Base-by-base conservation (phyloP, 257 asterid genomes). In the Nicotiana tabacum region DNA sequence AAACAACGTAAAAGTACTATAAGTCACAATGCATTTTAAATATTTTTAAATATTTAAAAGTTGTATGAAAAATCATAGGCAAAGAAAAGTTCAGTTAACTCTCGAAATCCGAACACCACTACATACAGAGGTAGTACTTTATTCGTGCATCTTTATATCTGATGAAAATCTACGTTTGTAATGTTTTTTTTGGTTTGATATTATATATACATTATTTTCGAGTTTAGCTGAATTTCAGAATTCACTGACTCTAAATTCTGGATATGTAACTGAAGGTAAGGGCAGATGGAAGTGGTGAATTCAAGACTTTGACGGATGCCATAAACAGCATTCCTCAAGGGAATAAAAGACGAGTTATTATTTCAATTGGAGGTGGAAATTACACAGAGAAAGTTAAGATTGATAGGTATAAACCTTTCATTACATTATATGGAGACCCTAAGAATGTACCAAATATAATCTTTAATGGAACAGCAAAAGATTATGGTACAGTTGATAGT, bases 401-500 rank as follows among this genome's bases (percentile, higher is more conserved):
- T 7, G 89, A 84, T 0, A 77, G 39, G 37, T 33, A 64, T 0
- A 90, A 90, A 82, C 93, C 91, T 0, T 96, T 86, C 39, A 17
- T 96, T 9, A 93, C 98, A 2, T 82, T 95, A 2, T 78, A 70
- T 58, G 99, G 95, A 1, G 96, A 94, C 81, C 90, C 98, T 1
- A 58, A 43, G 0, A 51, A 85, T 78, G 82, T 69, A 70, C 93
- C 99, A 2, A 35, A 56, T 17, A 3, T 96, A 37, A 82, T 87
- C 3, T 86, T 12, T 1, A 84, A 1, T 5, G 98, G 91, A 35
- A 92, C 95, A 5, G 97, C 99, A 0, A 80, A 77, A 1, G 21
- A 87, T 85, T 90, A 66, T 18, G 93, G 91, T 30, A 93, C 97
- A 0, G 88, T 91, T 6, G 87, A 93, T 0, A 90, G 97, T 80